Evolutionary conservation across 371 early-diverging fungal genomes (phyloP), one percentile per base, ranked within the genome.

Genomic region (Parasitella parasitica): DNA sequence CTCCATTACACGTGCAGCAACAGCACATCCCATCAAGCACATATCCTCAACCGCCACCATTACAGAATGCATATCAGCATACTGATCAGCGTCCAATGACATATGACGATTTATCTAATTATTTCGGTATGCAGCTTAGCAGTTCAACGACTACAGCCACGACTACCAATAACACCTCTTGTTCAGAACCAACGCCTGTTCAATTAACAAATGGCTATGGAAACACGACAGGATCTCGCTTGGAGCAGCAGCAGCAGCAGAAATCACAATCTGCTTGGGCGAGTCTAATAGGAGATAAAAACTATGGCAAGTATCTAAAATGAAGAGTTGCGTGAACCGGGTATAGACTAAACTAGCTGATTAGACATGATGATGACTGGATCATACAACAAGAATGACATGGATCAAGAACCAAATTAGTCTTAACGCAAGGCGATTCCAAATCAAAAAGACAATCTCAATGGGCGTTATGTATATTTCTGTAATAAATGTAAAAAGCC

Each of bases 301-400:
- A 51, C 16, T 63, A 63, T 50, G 63, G 63, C 55, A 28, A 54
- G 20, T 41, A 7, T 1, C 26, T 12, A 16, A 32, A 32, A 32
- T 32, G 4, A 32, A 4, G 6, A 1, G 6, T 32, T 30, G 9
- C n/a, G n/a, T n/a, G n/a, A n/a, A n/a, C n/a, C 22, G 2, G 43
- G 18, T 9, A 49, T 49, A 49, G 27, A 56, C 27, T 49, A 35
- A 37, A n/a, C 9, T 20, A 12, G 6, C 26, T 37, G 12, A 18
- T 35, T 63, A 63, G 63, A 63, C 39, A 57, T 63, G 57, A 63
- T 63, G 63, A 63, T 63, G 63, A 63, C 50, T 30, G 57, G 63
- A 16, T 30, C 57, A 15, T 63, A 63, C 37, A 59, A 56, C 20
- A 32, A 32, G 16, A 56, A 41, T 28, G 43, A 41, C 9, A 56